Percentiles rank a stretch among this genome's conserved stretches.
phyloP scores from a whole-genome alignment of 2,329 filamentous ascomycete species.

The Colletotrichum sp. region DNA sequence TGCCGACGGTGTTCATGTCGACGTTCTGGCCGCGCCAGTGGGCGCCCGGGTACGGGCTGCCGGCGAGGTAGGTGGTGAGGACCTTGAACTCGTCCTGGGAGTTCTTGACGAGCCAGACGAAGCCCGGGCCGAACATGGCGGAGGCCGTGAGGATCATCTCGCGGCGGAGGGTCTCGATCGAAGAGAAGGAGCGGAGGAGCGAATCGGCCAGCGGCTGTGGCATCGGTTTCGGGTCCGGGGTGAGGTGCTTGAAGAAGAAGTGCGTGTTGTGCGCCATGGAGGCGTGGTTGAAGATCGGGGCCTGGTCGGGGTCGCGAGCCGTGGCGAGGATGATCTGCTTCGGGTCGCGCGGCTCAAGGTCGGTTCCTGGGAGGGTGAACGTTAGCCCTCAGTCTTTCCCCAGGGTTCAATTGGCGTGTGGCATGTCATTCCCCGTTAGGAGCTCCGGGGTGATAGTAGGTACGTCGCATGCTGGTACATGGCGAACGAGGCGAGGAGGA shows the following conservation, averaged over 20 bases:
- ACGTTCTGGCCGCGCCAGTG: slow-evolving; percentile 75
- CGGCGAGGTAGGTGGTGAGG: slow-evolving; percentile 89
- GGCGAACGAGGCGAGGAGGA: neutral
- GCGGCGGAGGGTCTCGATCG: slow-evolving; percentile 78
- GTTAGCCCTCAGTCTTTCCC: neutral
- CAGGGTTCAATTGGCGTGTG: neutral
- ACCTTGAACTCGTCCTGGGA: slow-evolving; percentile 63
- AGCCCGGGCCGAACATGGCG: slow-evolving; percentile 96
- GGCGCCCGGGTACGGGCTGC: slow-evolving; percentile 84
- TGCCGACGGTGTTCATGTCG: slow-evolving; percentile 72
- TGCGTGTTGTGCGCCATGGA: slow-evolving; percentile 94
- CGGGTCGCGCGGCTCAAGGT: slow-evolving; percentile 64
- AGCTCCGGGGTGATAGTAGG: neutral
- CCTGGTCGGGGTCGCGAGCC: slow-evolving; percentile 78
- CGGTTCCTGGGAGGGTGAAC: slow-evolving; percentile 56
- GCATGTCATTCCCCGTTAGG: neutral
- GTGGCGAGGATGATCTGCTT: slow-evolving; percentile 76
- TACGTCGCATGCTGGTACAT: neutral
- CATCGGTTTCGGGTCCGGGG: slow-evolving; percentile 53
- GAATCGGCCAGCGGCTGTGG: slow-evolving; percentile 59
- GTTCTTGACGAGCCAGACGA: slow-evolving; percentile 87
- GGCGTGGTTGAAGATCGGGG: slow-evolving; percentile 91
- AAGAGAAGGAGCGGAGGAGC: slow-evolving; percentile 78
- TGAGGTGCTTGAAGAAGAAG: slow-evolving; percentile 74
- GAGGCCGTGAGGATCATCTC: slow-evolving; percentile 83